Percentiles rank a stretch among this genome's conserved stretches.
These are phyloP conservation scores for Tylopilus sp. DNA, from an alignment of 768 basidiomycete genomes.

Conservation along the genomic window DNA sequence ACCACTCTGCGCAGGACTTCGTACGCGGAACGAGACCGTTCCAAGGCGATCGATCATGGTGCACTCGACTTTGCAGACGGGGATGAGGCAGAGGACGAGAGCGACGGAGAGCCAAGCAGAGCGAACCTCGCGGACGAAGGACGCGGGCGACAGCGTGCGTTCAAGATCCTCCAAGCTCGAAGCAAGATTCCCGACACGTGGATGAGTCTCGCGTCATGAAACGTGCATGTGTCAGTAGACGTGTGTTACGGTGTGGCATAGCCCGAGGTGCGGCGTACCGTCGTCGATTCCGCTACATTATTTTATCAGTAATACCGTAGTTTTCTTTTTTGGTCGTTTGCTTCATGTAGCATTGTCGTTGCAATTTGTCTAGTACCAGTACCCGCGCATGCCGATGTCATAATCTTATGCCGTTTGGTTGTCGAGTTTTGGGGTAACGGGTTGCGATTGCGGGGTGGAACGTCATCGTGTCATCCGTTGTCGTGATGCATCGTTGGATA, in stretches of 20 bases:
- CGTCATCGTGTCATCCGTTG: no score
- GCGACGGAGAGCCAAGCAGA: constrained; percentile 20
- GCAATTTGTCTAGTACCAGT: constrained; percentile 20
- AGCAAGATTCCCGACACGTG: constrained; percentile 75
- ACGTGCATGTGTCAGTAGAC: neutral
- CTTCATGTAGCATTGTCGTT: constrained; percentile 30
- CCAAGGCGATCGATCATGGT: constrained; percentile 65
- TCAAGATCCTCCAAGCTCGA: constrained; percentile 67
- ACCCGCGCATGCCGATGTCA: constrained; percentile 13
- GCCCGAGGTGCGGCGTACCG: neutral
- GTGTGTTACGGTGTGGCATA: constrained; percentile 10
- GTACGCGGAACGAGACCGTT: constrained; percentile 68
- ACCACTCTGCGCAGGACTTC: constrained; percentile 53
- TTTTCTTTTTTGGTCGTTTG: neutral
- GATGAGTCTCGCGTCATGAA: constrained; percentile 67
- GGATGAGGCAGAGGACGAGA: constrained; percentile 45
- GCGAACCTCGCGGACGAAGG: constrained; percentile 28
- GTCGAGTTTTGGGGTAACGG: no score
- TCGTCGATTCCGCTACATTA: constrained; percentile 18
- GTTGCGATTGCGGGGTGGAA: no score
- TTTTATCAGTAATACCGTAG: constrained; percentile 32
- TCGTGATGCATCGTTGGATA: no score
- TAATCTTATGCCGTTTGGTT: neutral
- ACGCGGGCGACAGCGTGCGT: constrained; percentile 55
- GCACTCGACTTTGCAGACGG: constrained; percentile 58